phyloP scores from a whole-genome alignment of 306 rosid genomes.

The Gillenia trifoliata region DNA sequence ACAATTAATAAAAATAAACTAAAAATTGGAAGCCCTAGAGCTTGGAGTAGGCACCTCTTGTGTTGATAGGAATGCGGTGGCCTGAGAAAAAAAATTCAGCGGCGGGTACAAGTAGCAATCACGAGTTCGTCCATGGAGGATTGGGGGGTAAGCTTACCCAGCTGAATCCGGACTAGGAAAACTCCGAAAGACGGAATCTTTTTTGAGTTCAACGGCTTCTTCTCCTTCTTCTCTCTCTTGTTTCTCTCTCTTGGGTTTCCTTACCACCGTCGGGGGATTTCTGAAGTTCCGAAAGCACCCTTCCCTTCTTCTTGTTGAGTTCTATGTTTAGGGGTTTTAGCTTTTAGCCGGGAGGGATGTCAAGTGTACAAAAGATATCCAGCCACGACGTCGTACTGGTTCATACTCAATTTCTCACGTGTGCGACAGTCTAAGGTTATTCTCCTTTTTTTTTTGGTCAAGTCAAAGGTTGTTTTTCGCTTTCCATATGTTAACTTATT shows the following conservation, averaged over 20 bases:
- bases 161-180: neutral
- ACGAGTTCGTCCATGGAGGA: constrained; percentile 15
- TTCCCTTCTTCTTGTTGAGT: neutral
- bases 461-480: neutral
- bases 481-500: too few species aligned
- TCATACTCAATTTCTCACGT: neutral
- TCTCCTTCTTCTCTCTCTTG: neutral
- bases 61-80: constrained; percentile 7
- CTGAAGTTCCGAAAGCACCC: neutral
- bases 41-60: neutral
- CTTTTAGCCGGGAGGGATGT: neutral
- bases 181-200: constrained; percentile 2
- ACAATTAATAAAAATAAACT: neutral
- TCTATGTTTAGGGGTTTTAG: neutral
- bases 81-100: neutral
- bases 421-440: neutral
- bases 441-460: too few species aligned
- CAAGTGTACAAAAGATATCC: neutral
- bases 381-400: neutral
- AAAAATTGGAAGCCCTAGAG: constrained; percentile 7
- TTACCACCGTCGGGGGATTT: neutral
- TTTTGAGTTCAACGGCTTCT: neutral
- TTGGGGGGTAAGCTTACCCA: neutral
- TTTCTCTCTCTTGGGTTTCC: neutral
- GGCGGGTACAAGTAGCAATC: constrained; percentile 1